phyloP scores from a whole-genome alignment of 208 protist species.

The Perkinsela sp. region DNA sequence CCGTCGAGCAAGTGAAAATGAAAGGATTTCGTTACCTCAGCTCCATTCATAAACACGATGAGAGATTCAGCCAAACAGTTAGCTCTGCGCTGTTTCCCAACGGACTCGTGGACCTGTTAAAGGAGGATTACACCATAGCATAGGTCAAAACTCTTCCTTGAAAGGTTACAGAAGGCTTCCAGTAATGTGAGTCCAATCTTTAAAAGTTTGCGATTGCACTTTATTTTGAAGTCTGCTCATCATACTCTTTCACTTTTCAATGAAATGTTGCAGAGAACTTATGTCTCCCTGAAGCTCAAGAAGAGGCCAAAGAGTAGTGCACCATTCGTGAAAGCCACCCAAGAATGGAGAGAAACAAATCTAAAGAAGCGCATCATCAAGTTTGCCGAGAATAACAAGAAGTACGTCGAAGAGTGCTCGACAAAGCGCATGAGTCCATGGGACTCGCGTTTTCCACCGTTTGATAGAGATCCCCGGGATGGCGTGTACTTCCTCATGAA shows the following conservation, averaged over 20 bases:
- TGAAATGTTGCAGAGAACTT: not conserved
- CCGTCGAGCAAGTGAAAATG: not conserved
- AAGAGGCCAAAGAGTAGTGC: not conserved
- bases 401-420: slow-evolving; percentile 52
- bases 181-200: too few relatives aligned
- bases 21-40: not conserved
- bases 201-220: too few relatives aligned
- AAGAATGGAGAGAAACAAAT: not conserved
- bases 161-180: too few relatives aligned
- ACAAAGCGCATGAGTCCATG: slow-evolving; percentile 46
- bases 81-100: too few relatives aligned
- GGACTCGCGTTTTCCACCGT: slow-evolving; percentile 57
- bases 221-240: too few relatives aligned
- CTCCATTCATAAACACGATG: too few relatives aligned
- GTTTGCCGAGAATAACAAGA: not conserved
- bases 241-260: not conserved
- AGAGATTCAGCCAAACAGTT: too few relatives aligned
- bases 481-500: slow-evolving; percentile 43
- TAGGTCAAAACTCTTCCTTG: too few relatives aligned
- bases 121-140: too few relatives aligned
- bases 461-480: slow-evolving; percentile 59
- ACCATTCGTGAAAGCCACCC: not conserved
- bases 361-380: not conserved
- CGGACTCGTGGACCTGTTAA: too few relatives aligned
- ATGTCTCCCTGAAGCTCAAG: not conserved